A percentile compares a stretch with the other conserved stretches of the same genome.
Evolutionary conservation across 2,329 filamentous ascomycete species (phyloP).

Genomic region (Colletotrichum trifolii): DNA sequence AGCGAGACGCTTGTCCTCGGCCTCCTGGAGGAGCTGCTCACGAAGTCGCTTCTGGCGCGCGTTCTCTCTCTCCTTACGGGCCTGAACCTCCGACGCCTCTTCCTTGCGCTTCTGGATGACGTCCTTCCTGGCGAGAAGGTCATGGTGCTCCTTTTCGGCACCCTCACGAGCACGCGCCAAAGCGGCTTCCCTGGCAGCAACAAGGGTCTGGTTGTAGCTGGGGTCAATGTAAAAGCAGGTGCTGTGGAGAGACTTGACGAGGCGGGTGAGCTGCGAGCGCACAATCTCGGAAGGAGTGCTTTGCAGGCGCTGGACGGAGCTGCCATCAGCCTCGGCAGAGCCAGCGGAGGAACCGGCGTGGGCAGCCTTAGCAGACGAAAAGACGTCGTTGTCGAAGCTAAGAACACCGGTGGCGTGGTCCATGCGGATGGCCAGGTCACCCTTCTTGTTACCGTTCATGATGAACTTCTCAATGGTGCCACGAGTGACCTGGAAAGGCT

Average conservation of each 20-base stretch:
- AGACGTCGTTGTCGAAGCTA: slow-evolving; percentile 97
- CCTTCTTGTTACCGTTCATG: slow-evolving; percentile 99
- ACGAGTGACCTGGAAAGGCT: slow-evolving; percentile 91
- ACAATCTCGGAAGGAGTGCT: slow-evolving; percentile 98
- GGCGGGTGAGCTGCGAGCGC: slow-evolving; percentile 89
- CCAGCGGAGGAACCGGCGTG: slow-evolving; percentile 86
- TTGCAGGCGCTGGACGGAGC: slow-evolving; percentile 92
- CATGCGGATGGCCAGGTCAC: slow-evolving; percentile 94
- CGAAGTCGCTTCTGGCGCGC: slow-evolving; percentile 87
- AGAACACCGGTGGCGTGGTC: slow-evolving; percentile 95
- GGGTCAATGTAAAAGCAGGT: slow-evolving; percentile 97
- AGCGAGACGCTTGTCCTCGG: slow-evolving; percentile 88
- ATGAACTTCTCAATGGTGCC: slow-evolving; percentile 99
- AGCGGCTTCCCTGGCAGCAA: slow-evolving; percentile 82
- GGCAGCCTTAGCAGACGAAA: slow-evolving; percentile 94
- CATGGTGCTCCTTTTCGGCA: slow-evolving; percentile 90
- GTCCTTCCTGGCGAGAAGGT: slow-evolving; percentile 86
- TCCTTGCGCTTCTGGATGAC: slow-evolving; percentile 98
- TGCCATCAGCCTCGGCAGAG: slow-evolving; percentile 86
- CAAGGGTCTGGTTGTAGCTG: slow-evolving; percentile 83
- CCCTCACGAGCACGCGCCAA: slow-evolving; percentile 85
- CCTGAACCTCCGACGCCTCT: slow-evolving; percentile 87
- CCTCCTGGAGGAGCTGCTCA: slow-evolving; percentile 88
- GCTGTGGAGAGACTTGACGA: slow-evolving; percentile 90
- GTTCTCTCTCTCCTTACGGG: slow-evolving; percentile 91